These are phyloP conservation scores for Paracorniculantispora psalliotae DNA, from an alignment of 2,329 filamentous ascomycete genomes.

Conservation along the genomic window DNA sequence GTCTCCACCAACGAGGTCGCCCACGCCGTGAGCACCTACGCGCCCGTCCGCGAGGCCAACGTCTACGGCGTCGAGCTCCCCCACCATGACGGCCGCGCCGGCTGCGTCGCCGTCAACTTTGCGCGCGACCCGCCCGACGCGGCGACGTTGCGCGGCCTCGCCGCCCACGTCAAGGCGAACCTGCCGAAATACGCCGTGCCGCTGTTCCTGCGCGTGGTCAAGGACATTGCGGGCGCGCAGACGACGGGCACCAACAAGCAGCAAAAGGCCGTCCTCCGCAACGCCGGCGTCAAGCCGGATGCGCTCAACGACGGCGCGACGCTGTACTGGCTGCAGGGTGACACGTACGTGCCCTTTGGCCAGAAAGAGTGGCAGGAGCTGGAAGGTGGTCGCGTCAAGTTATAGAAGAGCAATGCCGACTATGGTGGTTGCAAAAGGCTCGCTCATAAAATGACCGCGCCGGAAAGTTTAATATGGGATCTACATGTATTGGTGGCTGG, in stretches of 20 bases:
- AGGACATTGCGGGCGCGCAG: constrained; percentile 48
- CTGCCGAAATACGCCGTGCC: constrained; percentile 74
- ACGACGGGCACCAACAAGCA: constrained; percentile 85
- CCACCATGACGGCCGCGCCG: constrained; percentile 76
- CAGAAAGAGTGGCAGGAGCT: constrained; percentile 64
- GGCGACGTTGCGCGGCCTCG: constrained; percentile 53
- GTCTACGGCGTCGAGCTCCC: constrained; percentile 80
- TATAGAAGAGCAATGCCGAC: constrained; percentile 39
- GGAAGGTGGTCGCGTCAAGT: constrained; percentile 62
- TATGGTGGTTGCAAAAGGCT: too few species aligned
- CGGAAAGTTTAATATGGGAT: not conserved
- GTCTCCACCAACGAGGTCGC: constrained; percentile 78
- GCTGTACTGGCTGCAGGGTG: constrained; percentile 63
- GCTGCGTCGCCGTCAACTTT: constrained; percentile 68
- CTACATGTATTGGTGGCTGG: not conserved
- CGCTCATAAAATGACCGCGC: too few species aligned
- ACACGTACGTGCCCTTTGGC: constrained; percentile 63
- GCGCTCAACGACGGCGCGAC: constrained; percentile 24
- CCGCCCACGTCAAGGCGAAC: constrained; percentile 48
- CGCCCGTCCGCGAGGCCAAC: constrained; percentile 69
- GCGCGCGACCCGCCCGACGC: constrained; percentile 36
- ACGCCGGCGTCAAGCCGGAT: constrained; percentile 65
- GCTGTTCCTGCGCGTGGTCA: constrained; percentile 67
- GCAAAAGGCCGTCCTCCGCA: constrained; percentile 70
- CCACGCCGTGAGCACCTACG: constrained; percentile 64